phyloP scores from a whole-genome alignment of 1,284 basidiomycete genomes.

The Cryptococcus sp. region DNA sequence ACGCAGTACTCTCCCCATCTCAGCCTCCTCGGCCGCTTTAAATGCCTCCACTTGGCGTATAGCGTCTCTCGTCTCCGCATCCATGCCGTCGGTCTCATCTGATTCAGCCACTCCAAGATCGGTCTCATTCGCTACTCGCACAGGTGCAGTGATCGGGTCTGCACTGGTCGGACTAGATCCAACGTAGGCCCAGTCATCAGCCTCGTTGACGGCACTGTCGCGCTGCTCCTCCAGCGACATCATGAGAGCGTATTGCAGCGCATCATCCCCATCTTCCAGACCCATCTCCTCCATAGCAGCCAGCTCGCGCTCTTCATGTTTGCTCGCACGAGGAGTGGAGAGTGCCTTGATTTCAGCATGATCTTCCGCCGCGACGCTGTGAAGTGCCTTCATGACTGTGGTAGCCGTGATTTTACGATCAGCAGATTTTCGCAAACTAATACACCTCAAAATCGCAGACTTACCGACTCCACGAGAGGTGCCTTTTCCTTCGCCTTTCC shows the following conservation, averaged over 20 bases:
- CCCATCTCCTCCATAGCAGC: constrained; percentile 42
- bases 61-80: constrained; percentile 22
- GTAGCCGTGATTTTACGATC: background rate
- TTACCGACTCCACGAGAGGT: constrained; percentile 27
- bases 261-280: constrained; percentile 43
- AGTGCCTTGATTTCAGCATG: constrained; percentile 31
- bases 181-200: background rate
- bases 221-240: constrained; percentile 37
- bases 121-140: background rate
- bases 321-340: background rate
- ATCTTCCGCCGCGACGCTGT: constrained; percentile 33
- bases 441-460: constrained; percentile 6
- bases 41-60: constrained; percentile 26
- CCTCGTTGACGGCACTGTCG: background rate
- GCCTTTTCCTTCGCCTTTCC: constrained; percentile 28
- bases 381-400: constrained; percentile 39
- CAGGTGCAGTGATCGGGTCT: background rate
- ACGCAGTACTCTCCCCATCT: constrained; percentile 34
- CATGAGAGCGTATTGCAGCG: constrained; percentile 46
- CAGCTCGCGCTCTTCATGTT: constrained; percentile 20
- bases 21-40: constrained; percentile 26
- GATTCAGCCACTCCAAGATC: constrained; percentile 6
- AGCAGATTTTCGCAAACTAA: no score
- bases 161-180: background rate
- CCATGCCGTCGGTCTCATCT: constrained; percentile 6